These are phyloP conservation scores for Citrullus colocynthis DNA, from an alignment of 306 rosid species.

Conservation along the genomic window DNA sequence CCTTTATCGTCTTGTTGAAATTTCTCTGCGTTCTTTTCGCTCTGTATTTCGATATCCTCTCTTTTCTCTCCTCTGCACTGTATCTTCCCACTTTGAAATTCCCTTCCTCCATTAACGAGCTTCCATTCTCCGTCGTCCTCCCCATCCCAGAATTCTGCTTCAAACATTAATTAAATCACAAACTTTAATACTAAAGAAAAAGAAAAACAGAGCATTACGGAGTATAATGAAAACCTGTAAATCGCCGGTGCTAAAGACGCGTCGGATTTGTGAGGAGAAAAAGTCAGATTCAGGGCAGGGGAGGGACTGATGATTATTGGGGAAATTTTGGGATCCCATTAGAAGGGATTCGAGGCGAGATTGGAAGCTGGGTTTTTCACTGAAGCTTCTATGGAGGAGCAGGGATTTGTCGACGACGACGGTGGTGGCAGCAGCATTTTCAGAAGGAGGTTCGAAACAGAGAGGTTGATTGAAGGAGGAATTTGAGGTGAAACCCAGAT, in stretches of 20 bases:
- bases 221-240: conserved; percentile 35
- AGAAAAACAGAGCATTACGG: neutral
- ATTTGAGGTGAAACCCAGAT: conserved; percentile 9
- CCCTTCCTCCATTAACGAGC: conserved; percentile 33
- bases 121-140: conserved; percentile 21
- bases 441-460: conserved; percentile 29
- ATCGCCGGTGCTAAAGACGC: conserved; percentile 64
- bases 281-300: conserved; percentile 33
- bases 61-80: conserved; percentile 77
- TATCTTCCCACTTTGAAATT: conserved; percentile 65
- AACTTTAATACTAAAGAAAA: neutral
- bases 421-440: conserved; percentile 18
- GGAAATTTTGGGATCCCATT: conserved; percentile 31
- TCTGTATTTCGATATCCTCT: conserved; percentile 78
- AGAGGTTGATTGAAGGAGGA: conserved; percentile 19
- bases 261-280: conserved; percentile 36
- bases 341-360: conserved; percentile 21
- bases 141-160: conserved; percentile 28
- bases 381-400: conserved; percentile 46
- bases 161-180: too few species aligned
- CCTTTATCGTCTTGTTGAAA: conserved; percentile 95
- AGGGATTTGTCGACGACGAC: conserved; percentile 24
- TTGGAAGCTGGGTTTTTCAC: conserved; percentile 39
- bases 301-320: conserved; percentile 13
- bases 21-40: conserved; percentile 85